A percentile compares a stretch with the other conserved stretches of the same genome.
Evolutionary conservation across 192 early-diverging fungal species (phyloP).

Genomic region (Phlyctochytrium planicorne): DNA sequence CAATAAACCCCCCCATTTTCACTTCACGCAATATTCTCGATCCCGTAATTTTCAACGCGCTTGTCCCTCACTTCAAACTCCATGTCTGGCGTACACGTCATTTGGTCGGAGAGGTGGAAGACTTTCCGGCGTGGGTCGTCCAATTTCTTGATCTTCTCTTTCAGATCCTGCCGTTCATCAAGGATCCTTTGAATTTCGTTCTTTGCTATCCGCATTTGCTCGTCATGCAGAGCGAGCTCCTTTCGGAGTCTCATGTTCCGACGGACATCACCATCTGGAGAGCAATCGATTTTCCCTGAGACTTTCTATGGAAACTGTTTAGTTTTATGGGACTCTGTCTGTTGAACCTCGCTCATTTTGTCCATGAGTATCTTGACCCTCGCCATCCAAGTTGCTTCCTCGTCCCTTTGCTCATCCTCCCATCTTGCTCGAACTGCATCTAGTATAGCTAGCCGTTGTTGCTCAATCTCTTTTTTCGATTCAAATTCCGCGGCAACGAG

Average conservation of each 20-base stretch:
- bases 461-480: slow-evolving; percentile 9
- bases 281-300: slow-evolving; percentile 13
- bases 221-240: slow-evolving; percentile 15
- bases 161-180: background rate
- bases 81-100: slow-evolving; percentile 35
- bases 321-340: background rate
- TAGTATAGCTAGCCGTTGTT: background rate
- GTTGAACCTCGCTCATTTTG: slow-evolving; percentile 13
- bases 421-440: slow-evolving; percentile 9
- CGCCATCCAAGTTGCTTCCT: slow-evolving; percentile 26
- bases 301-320: background rate
- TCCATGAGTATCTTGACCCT: slow-evolving; percentile 23
- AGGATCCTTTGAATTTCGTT: slow-evolving; percentile 10
- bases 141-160: background rate
- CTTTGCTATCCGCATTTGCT: slow-evolving; percentile 11
- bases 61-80: no score
- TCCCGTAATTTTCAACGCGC: no score
- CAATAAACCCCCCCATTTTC: background rate
- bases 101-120: slow-evolving; percentile 10
- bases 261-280: slow-evolving; percentile 7
- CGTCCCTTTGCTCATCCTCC: slow-evolving; percentile 25
- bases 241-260: slow-evolving; percentile 17
- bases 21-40: no score
- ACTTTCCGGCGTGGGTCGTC: slow-evolving; percentile 19
- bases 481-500: slow-evolving; percentile 1